Conservation (phyloP, 2,329 filamentous ascomycete species). For the Teratosphaeriaceae sp. region DNA sequence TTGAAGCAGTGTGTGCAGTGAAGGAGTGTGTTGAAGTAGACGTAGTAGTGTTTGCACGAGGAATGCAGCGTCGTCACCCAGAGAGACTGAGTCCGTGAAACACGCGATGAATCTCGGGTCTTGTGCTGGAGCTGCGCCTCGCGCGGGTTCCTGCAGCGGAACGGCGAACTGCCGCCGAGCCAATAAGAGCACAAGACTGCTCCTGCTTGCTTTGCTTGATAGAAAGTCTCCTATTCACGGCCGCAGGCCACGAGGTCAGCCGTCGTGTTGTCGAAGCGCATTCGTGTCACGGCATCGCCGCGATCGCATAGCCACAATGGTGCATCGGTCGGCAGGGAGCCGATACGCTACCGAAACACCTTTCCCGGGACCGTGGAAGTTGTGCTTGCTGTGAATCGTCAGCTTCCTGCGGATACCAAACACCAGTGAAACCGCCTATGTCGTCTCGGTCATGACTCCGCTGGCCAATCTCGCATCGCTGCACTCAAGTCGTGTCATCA, state of each 20-base stretch:
- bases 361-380: no score
- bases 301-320: no score
- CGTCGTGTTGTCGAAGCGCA: background rate
- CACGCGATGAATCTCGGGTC: background rate
- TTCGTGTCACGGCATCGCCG: background rate
- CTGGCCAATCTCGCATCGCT: no score
- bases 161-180: background rate
- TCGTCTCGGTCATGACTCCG: no score
- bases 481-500: no score
- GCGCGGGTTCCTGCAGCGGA: constrained; percentile 1
- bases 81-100: background rate
- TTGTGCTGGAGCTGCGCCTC: background rate
- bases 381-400: background rate
- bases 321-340: no score
- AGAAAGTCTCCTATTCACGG: background rate
- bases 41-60: background rate
- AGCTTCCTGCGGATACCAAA: background rate
- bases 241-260: background rate
- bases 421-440: no score
- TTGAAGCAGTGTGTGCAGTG: background rate
- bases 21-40: background rate
- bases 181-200: background rate
- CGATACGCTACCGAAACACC: no score
- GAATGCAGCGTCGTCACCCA: background rate
- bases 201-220: no score